Evolutionary conservation across 2,329 filamentous ascomycete species (phyloP), one percentile per base, ranked within the genome.

Genomic region (Xylariales sp.): DNA sequence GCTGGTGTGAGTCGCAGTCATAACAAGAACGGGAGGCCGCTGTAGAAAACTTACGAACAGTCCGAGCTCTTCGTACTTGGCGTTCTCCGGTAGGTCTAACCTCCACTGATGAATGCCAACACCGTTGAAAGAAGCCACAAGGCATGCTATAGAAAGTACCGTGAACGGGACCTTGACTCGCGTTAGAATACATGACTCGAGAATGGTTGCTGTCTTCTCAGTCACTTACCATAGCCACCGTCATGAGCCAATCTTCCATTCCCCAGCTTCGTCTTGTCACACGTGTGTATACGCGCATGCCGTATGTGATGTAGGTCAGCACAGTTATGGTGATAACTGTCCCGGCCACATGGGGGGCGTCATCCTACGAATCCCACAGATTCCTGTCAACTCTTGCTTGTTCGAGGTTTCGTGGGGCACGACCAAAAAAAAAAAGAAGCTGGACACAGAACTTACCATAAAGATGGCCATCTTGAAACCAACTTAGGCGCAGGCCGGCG

Each of bases 181-280:
- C 23, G 15, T 23, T 15, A 17, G 16, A 14, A 5, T 18, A 24
- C 15, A 11, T 5, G 7, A 17, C 21, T 6, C n/a, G n/a, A n/a
- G n/a, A n/a, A n/a, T n/a, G n/a, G n/a, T n/a, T n/a, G n/a, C n/a
- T n/a, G n/a, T n/a, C n/a, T n/a, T n/a, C n/a, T n/a, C n/a, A n/a
- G n/a, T n/a, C n/a, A 31, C 42, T 23, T 41, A 47, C 42, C 33
- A 40, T 27, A 12, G 47, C 39, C 11, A 38, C 43, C 4, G 43
- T 36, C 47, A 49, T 49, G 10, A 39, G 32, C 34, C 36, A 42
- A 19, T 49, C 47, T 25, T 49, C 45, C 11, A 41, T 29, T 10
- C 45, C 44, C 45, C 47, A 47, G n/a, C 37, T 37, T 10, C 29
- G 15, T 20, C 40, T 40, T 10, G 30, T 39, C 6, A 47, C 20